These are phyloP conservation scores for Sugiyamaella japonica DNA, from an alignment of 1,139 yeast species.

Conservation along the genomic window DNA sequence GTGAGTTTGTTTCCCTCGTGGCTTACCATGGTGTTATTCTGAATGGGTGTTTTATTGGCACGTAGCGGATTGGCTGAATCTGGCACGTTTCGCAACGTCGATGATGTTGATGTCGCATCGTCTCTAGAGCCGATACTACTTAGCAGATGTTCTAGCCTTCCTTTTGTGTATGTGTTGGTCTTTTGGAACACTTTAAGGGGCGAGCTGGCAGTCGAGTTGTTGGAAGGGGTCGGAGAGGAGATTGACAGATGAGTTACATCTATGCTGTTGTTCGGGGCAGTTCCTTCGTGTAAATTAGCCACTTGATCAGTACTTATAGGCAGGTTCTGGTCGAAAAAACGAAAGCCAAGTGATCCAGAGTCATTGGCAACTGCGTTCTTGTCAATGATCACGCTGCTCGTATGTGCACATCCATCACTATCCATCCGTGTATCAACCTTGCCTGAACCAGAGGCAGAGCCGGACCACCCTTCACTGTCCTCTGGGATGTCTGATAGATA, in stretches of 20 bases:
- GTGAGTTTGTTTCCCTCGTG: constrained; percentile 14
- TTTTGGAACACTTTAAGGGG: constrained; percentile 33
- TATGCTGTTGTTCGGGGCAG: neutral
- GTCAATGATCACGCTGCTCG: neutral
- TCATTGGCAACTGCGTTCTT: constrained; percentile 7
- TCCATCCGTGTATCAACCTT: neutral
- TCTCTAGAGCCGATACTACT: constrained; percentile 25
- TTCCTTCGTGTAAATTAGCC: neutral
- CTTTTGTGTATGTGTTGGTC: constrained; percentile 35
- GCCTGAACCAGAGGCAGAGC: neutral
- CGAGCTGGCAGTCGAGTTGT: constrained; percentile 18
- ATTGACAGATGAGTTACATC: neutral
- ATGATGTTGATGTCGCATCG: constrained; percentile 11
- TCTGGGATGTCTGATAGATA: constrained; percentile 12
- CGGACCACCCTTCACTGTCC: constrained; percentile 5
- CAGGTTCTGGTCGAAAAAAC: constrained; percentile 4
- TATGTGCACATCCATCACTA: neutral
- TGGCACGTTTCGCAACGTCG: constrained; percentile 12
- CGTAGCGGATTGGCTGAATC: constrained; percentile 1
- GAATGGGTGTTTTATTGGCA: neutral
- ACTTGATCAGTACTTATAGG: too few relatives aligned
- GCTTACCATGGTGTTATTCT: neutral
- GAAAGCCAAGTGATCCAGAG: constrained; percentile 9
- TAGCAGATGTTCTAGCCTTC: constrained; percentile 31
- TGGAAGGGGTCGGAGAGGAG: constrained; percentile 3